phyloP scores from a whole-genome alignment of 805 yeast species.

The Debaryomyces maramus region DNA sequence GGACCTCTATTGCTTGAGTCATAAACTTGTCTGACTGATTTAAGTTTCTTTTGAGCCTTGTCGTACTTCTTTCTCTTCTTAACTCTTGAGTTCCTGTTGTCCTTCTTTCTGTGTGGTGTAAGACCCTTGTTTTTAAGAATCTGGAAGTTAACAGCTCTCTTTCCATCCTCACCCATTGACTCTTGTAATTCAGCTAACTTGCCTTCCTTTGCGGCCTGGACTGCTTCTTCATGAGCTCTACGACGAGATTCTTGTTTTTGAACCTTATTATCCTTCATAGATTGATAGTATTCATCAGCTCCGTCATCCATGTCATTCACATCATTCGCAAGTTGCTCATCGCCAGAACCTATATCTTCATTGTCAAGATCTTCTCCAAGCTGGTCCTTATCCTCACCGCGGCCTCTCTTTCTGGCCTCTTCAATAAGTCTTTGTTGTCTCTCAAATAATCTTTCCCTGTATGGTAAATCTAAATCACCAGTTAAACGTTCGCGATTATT shows the following conservation, averaged over 20 bases:
- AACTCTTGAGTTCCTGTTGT: slow-evolving; percentile 91
- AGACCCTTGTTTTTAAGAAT: slow-evolving; percentile 95
- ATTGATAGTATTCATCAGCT: slow-evolving; percentile 61
- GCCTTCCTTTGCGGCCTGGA: slow-evolving; percentile 81
- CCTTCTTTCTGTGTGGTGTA: slow-evolving; percentile 90
- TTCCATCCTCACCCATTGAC: slow-evolving; percentile 72
- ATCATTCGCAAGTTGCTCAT: slow-evolving; percentile 41
- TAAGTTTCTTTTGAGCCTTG: slow-evolving; percentile 88
- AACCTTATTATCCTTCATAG: slow-evolving; percentile 48
- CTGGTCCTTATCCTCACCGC: slow-evolving; percentile 41
- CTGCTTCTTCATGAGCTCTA: slow-evolving; percentile 68
- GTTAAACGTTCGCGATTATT: slow-evolving; percentile 43
- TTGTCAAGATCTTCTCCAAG: slow-evolving; percentile 59
- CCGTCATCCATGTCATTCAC: slow-evolving; percentile 39
- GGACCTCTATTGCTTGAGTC: slow-evolving; percentile 65
- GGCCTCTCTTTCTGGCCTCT: slow-evolving; percentile 85
- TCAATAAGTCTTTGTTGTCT: slow-evolving; percentile 84
- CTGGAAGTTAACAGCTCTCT: slow-evolving; percentile 93
- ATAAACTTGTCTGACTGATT: slow-evolving; percentile 88
- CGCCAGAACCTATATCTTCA: slow-evolving; percentile 50
- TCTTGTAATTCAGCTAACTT: slow-evolving; percentile 71
- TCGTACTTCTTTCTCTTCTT: slow-evolving; percentile 98
- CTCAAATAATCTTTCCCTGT: slow-evolving; percentile 85
- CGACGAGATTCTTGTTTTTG: slow-evolving; percentile 55
- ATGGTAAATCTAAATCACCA: slow-evolving; percentile 92